Evolutionary conservation across 108 stramenopile genomes (phyloP), one percentile per base, ranked within the genome.

Genomic region (Skeletonema tropicum): DNA sequence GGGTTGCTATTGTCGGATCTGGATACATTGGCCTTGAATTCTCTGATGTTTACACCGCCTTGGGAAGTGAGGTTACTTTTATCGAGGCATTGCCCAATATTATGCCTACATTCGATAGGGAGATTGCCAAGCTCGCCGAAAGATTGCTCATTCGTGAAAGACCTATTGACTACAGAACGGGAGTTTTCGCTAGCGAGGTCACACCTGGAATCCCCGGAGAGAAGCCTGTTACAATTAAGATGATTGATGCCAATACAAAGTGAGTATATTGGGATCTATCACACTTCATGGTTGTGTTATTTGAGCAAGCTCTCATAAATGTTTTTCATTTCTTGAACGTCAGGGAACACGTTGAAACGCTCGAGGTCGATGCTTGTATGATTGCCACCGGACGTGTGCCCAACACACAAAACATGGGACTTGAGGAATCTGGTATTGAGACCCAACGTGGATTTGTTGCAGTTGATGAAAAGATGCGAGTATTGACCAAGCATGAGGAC

Each of bases 21-120:
- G 98, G 98, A 36, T 97, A 97, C 94, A 99, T 99, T 81, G 98
- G 98, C 10, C 88, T 99, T 46, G 98, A 99, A 84, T 99, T 99
- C 81, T 86, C 89, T 31, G 98, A 99, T 77, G 97, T 99, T 5
- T 99, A 98, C 93, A 99, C 98, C 19, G 98, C 97, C 0, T 86
- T 98, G 10, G 98, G 98, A 64, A 74, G 84, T 48, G 98, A 99
- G 86, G 97, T 98, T 30, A 99, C 98, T 33, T 97, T 99, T 80
- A 98, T 99, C 75, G 98, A 99, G 85, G 96, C 96, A 8, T 48
- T 98, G 70, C 89, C 89, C 25, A 87, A 83, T 60, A 85, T 99
- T 46, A 99, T 99, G 98, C 98, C 97, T 29, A 96, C 97, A 15
- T 97, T 99, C 70, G 98, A 99, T 78, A 85, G 88, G 30, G 98